A percentile compares a stretch with the other conserved stretches of the same genome.
Evolutionary conservation across 148 eudicot species (phyloP).

Genomic region (Diospyros kaki): DNA sequence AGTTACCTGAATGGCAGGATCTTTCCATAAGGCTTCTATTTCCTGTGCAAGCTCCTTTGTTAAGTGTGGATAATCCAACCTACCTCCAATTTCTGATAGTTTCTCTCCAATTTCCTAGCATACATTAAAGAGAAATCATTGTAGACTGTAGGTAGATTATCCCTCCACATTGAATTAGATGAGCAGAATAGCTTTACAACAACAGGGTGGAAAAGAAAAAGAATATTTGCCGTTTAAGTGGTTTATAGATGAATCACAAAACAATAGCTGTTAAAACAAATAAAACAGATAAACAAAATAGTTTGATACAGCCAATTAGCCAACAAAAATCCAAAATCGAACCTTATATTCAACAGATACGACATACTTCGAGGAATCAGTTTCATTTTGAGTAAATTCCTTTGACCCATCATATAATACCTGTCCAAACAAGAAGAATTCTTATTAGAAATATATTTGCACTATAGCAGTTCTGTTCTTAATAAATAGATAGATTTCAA

Average conservation of each 20-base stretch:
- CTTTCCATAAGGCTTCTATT: constrained; percentile 78
- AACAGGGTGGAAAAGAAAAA: background rate
- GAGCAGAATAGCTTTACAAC: background rate
- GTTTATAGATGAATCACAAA: background rate
- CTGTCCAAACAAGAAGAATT: constrained; percentile 31
- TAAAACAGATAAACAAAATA: background rate
- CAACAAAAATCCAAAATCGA: constrained; percentile 10
- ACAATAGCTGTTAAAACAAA: constrained; percentile 3
- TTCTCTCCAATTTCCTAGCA: constrained; percentile 72
- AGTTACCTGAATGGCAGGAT: constrained; percentile 88
- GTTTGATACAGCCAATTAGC: background rate
- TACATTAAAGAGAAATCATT: background rate
- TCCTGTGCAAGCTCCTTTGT: constrained; percentile 66
- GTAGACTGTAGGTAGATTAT: background rate
- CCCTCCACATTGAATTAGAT: background rate
- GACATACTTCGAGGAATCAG: constrained; percentile 56
- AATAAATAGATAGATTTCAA: background rate
- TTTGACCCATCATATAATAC: constrained; percentile 77
- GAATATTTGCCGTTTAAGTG: background rate
- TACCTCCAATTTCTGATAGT: constrained; percentile 77
- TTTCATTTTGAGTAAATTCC: constrained; percentile 65
- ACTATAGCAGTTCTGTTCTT: background rate
- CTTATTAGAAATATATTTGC: background rate
- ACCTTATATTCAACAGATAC: constrained; percentile 74
- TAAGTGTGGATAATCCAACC: constrained; percentile 75